Evolutionary conservation across 805 yeast species (phyloP), one percentile per base, ranked within the genome.

Genomic region (Starmera dryadoides): DNA sequence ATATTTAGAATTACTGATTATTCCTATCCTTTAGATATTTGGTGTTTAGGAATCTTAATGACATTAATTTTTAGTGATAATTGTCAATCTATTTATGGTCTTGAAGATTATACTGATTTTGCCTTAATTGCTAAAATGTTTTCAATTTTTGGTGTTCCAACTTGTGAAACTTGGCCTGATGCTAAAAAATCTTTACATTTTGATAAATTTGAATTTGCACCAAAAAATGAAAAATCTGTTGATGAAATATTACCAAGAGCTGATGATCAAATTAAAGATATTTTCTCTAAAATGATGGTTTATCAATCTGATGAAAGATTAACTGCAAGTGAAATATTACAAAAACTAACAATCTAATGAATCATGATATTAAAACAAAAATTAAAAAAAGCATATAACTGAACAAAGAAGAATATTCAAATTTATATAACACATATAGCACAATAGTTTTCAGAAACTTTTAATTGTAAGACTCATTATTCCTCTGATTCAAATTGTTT

Each of bases 31-130:
- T 63, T 85, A 8, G 95, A 86, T 49, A 64, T 83, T 14, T 86
- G 95, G 95, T 64, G 84, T 1, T 54, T 75, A 16, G 94, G 86
- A 0, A 71, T 86, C 10, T 50, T 84, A 2, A 48, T 79, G 36
- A 74, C 80, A n/a, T 55, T 71, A 34, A 46, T 86, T 23, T 70
- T 71, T 45, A 60, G 76, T 23, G 25, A 42, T 1, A 55, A 68
- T 41, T 59, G 68, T 15, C 43, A 55, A 18, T 62, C 69, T 0
- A 61, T 69, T 4, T 64, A 71, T 29, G 53, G 66, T 25, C 53
- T 46, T 25, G 60, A 55, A 0, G 68, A 71, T 1, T 59, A 60
- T 26, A 73, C 76, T 43, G 94, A 86, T 48, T 62, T 86, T 34
- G 66, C 71, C 3, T 62, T 86, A 15, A 62, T 81, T n/a, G 62